A percentile compares a stretch with the other conserved stretches of the same genome.
phyloP scores from a whole-genome alignment of 352 stramenopile species.

The Blastocystis sp. region DNA sequence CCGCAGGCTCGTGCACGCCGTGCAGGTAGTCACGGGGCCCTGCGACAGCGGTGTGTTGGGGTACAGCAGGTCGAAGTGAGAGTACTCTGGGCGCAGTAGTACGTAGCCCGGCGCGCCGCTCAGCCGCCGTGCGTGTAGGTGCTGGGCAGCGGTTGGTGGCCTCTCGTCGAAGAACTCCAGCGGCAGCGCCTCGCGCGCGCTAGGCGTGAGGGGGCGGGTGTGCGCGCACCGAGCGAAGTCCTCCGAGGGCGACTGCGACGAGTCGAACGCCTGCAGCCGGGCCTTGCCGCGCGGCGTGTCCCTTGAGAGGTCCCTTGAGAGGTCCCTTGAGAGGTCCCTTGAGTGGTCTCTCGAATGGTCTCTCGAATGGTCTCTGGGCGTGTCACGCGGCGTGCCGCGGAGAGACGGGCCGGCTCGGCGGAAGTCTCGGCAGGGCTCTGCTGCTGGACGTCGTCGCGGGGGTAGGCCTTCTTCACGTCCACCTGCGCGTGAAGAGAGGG shows the following conservation, averaged over 20 bases:
- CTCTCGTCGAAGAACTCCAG: slow-evolving; percentile 68
- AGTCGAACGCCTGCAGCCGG: neutral
- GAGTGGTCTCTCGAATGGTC: no score
- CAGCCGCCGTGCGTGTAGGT: slow-evolving; percentile 37
- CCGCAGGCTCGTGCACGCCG: no score
- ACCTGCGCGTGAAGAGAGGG: neutral
- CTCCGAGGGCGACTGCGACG: neutral
- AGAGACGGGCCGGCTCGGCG: neutral
- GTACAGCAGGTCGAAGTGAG: neutral
- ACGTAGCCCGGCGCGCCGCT: neutral
- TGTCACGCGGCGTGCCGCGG: no score
- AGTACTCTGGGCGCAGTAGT: neutral
- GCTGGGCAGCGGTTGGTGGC: slow-evolving; percentile 51
- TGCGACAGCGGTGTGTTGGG: neutral
- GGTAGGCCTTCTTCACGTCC: slow-evolving; percentile 61
- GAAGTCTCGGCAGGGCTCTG: neutral
- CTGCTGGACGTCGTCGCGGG: slow-evolving; percentile 18
- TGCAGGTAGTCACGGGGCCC: neutral
- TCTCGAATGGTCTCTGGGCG: no score
- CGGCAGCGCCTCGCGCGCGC: neutral
- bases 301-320: no score
- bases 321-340: no score
- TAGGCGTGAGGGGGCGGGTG: neutral
- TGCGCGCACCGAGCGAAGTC: neutral
- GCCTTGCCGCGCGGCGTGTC: no score